Conservation (phyloP, 1,284 basidiomycete genomes). For the Malassezia yamatoensis region DNA sequence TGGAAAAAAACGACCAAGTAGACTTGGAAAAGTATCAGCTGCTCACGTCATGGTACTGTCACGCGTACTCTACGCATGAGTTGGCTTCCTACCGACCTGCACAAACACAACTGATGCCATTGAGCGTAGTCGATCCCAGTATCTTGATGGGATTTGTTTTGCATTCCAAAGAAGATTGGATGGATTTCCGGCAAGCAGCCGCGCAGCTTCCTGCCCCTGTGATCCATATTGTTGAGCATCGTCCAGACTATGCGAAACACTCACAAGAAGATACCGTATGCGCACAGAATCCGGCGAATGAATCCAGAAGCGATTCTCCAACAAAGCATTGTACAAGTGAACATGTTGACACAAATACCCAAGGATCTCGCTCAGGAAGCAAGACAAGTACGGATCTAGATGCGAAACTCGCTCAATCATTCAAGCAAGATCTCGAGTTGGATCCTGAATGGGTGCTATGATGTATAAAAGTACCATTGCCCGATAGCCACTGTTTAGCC, state of each 20-base stretch:
- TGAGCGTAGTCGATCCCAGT: slow-evolving; percentile 83
- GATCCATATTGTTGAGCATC: slow-evolving; percentile 51
- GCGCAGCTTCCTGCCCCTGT: slow-evolving; percentile 38
- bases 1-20: slow-evolving; percentile 17
- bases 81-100: slow-evolving; percentile 87
- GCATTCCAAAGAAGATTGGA: slow-evolving; percentile 68
- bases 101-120: slow-evolving; percentile 79
- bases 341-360: too few relatives aligned
- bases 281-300: too few relatives aligned
- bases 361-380: too few relatives aligned
- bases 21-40: background rate
- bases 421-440: background rate
- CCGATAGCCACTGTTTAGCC: too few relatives aligned
- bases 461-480: too few relatives aligned
- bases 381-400: too few relatives aligned
- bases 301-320: too few relatives aligned
- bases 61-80: slow-evolving; percentile 59
- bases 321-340: too few relatives aligned
- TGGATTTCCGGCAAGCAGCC: slow-evolving; percentile 55
- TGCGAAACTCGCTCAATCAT: too few relatives aligned
- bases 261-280: background rate
- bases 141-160: slow-evolving; percentile 88
- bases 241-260: background rate
- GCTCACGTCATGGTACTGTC: slow-evolving; percentile 56
- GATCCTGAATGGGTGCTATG: background rate